Evolutionary conservation across 352 stramenopile genomes (phyloP), one percentile per base, ranked within the genome.

Genomic region (Blastocystis sp.): DNA sequence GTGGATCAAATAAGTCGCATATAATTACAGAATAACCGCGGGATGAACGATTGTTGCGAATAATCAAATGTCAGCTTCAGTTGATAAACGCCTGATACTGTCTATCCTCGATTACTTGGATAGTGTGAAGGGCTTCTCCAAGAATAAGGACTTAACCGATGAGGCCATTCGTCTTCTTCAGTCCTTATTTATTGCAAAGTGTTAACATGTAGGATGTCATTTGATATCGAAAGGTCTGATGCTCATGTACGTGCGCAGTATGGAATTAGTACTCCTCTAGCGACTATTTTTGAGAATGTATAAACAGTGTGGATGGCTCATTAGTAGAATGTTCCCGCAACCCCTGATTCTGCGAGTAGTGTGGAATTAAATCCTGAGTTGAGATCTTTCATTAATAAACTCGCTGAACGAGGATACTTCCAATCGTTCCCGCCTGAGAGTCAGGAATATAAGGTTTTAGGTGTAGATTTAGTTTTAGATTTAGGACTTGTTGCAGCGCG

Each of bases 131-230:
- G 20, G 29, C 18, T 29, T 69, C 34, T 64, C 73, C 0, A 29
- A 50, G 20, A 84, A 84, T 45, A 29, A 29, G 64, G 34, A 8
- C 43, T 45, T 64, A 20, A 41, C 45, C 23, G 50, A 84, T 54
- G 73, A 84, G 26, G 54, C 47, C 18, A 64, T 84, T 84, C 73
- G 73, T 84, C 55, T 66, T 8, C 53, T 84, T 29, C 73, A 84
- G 73, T 84, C 4, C 2, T 18, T 8, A 41, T 26, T 18, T 47
- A 18, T 68, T 3, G 2, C 20, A 7, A 20, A 11, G 2, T 47
- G 2, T 15, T 84, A 13, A 84, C 37, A 4, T 29, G 41, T 53
- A 84, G 73, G 55, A 37, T 64, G 23, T 84, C 73, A 8, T 84
- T 84, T 69, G 53, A 68, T n/a, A 47, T 84, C 26, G 29, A 63